Evolutionary conservation across 1,139 yeast species (phyloP).

Genomic region (Hansenula sp.): DNA sequence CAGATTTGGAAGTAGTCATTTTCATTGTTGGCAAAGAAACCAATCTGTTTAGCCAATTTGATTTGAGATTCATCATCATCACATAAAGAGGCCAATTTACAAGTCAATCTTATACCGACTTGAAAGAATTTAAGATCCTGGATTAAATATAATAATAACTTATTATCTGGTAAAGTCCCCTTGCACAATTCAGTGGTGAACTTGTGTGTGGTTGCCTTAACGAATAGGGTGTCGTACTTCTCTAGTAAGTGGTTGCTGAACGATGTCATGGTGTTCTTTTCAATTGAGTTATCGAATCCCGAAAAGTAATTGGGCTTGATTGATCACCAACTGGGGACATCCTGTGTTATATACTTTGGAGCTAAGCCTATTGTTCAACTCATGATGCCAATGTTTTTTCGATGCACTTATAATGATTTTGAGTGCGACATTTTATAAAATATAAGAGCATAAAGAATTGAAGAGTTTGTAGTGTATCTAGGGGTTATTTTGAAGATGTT

Average conservation of each 20-base stretch:
- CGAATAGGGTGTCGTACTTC: conserved; percentile 26
- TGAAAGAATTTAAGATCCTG: conserved; percentile 50
- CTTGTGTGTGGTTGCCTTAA: conserved; percentile 36
- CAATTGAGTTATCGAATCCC: too few species aligned
- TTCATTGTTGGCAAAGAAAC: conserved; percentile 45
- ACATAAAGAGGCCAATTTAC: conserved; percentile 42
- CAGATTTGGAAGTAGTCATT: conserved; percentile 42
- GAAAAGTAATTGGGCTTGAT: too few species aligned
- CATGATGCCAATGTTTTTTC: too few species aligned
- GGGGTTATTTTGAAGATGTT: too few species aligned
- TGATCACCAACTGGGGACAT: not conserved
- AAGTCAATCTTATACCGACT: conserved; percentile 38
- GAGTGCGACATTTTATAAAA: too few species aligned
- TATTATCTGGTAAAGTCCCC: conserved; percentile 41
- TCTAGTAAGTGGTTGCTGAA: conserved; percentile 9
- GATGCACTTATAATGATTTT: too few species aligned
- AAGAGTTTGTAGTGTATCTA: too few species aligned
- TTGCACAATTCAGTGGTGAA: conserved; percentile 43
- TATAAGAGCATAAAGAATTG: too few species aligned
- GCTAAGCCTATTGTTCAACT: too few species aligned
- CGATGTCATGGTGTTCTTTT: conserved; percentile 4
- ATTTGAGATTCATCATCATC: conserved; percentile 35
- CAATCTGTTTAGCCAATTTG: conserved; percentile 45
- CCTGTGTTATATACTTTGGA: not conserved
- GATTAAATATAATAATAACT: conserved; percentile 39